Conservation (phyloP, 2,329 filamentous ascomycete species). For the Trichothecium roseum region DNA sequence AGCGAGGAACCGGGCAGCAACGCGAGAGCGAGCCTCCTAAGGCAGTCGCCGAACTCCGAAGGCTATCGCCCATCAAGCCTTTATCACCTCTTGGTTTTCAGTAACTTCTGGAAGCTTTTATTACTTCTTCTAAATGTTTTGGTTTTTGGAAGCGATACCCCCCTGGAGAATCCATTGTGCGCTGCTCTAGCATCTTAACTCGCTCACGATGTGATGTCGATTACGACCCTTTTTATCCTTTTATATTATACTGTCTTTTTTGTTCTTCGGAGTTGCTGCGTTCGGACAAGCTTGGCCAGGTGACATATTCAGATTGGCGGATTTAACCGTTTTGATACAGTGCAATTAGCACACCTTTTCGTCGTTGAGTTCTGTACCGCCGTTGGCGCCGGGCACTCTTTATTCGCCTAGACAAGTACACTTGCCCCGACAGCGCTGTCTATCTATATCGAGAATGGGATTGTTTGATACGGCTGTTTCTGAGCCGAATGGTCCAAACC, state of each 20-base stretch:
- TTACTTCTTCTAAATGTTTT: slow-evolving; percentile 37
- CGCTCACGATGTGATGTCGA: slow-evolving; percentile 22
- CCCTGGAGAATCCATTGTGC: slow-evolving; percentile 1
- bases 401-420: no score
- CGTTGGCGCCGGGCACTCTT: no score
- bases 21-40: not conserved
- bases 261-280: no score
- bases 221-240: slow-evolving; percentile 16
- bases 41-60: slow-evolving; percentile 35
- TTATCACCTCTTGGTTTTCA: slow-evolving; percentile 25
- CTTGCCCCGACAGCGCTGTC: no score
- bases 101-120: slow-evolving; percentile 12
- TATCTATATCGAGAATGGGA: no score
- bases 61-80: slow-evolving; percentile 56
- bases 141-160: slow-evolving; percentile 3
- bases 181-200: slow-evolving; percentile 5
- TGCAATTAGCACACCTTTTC: no score
- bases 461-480: no score
- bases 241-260: slow-evolving; percentile 5
- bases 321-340: no score
- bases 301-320: not conserved
- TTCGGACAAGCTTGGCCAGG: no score
- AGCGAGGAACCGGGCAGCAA: not conserved
- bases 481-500: no score
- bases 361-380: no score